Percentiles rank a stretch among this genome's conserved stretches.
These are phyloP conservation scores for Cardamine resedifolia DNA, from an alignment of 345 rosid species.

Conservation along the genomic window DNA sequence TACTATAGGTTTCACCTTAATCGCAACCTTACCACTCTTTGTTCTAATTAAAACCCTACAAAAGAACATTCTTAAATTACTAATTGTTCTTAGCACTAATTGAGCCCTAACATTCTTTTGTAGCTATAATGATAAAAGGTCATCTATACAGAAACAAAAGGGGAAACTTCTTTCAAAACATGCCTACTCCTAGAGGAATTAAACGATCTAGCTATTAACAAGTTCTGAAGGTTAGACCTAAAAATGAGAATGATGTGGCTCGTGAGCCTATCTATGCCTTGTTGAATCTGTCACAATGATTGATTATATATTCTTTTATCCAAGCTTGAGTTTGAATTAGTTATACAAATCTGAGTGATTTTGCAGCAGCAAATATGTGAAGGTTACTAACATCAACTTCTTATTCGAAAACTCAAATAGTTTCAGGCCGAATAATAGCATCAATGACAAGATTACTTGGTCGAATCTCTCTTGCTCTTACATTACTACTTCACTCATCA, in stretches of 20 bases:
- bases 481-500: conserved; percentile 20
- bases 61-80: not conserved
- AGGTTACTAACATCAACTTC: too few species aligned
- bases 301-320: not conserved
- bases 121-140: conserved; percentile 17
- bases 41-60: not conserved
- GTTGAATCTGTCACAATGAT: not conserved
- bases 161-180: not conserved
- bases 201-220: conserved; percentile 7
- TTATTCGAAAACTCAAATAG: not conserved
- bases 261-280: conserved; percentile 27
- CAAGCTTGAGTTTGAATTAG: not conserved
- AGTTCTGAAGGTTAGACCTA: not conserved
- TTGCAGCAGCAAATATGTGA: conserved; percentile 10
- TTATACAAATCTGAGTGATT: not conserved
- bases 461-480: conserved; percentile 7
- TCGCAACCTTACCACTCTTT: not conserved
- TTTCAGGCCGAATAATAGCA: conserved; percentile 6
- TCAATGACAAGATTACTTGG: conserved; percentile 4
- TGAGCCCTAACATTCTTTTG: not conserved
- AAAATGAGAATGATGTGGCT: conserved; percentile 20
- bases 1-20: not conserved
- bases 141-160: not conserved
- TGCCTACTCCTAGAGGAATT: not conserved
- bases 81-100: conserved; percentile 4